Evolutionary conservation across 495 filamentous ascomycete species (phyloP), one percentile per base, ranked within the genome.

Genomic region (Hypoxylon rickii): DNA sequence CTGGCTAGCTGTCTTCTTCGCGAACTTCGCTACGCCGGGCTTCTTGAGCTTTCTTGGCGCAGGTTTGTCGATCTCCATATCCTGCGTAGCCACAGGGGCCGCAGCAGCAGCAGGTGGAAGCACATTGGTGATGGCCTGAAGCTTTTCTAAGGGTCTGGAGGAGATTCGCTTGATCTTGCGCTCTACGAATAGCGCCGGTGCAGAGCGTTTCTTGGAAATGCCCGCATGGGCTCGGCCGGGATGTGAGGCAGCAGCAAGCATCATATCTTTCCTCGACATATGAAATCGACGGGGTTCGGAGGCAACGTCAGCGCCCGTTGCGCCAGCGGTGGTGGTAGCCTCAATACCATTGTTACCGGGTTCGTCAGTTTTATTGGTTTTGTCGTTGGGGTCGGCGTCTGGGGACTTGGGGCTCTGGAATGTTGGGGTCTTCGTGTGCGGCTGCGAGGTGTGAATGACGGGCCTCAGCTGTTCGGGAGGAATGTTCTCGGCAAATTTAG

Each of bases 121-220:
- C 6, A 24, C 47, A 52, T 60, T 53, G 34, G 34, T 44, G n/a
- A 48, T 26, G 20, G 56, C 36, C 11, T 60, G 59, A 15, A 58
- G 34, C 38, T 66, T 69, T 22, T 56, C 22, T 11, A 56, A 2
- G 2, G 44, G 39, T 5, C 51, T 66, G 0, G 66, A 49, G 5
- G 66, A 49, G 3, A 69, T 52, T 11, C 47, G 40, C 66, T 74
- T 79, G 22, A 66, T 61, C 22, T 61, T 70, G 3, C 78, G 69
- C 56, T 83, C 79, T 7, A 83, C 64, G 44, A 83, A 83, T 6
- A 80, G 54, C 5, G 76, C 70, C 4, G 76, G 55, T 0, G 58
- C 65, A 26, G 64, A 48, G 40, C 71, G 70, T 47, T 76, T 77
- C 64, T 70, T 73, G 16, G 68, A 60, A n/a, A 65, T 39, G 16